Percentiles rank a stretch among this genome's conserved stretches.
phyloP scores from a whole-genome alignment of 1,284 basidiomycete genomes.

The Trichosporon asahii region DNA sequence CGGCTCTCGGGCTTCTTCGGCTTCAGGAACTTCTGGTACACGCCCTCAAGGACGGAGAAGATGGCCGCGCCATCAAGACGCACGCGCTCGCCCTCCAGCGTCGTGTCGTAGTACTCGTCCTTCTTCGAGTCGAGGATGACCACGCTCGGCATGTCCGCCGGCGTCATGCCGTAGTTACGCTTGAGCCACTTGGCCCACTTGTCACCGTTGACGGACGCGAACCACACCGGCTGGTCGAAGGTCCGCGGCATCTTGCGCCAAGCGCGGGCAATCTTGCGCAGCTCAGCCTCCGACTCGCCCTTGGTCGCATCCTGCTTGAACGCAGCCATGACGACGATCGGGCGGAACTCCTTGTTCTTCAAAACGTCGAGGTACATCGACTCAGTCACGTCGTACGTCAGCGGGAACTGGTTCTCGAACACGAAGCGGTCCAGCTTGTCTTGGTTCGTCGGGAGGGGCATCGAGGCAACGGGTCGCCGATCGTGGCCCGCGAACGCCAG shows the following conservation, averaged over 20 bases:
- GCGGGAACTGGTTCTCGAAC: constrained; percentile 65
- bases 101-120: constrained; percentile 55
- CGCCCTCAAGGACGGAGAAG: constrained; percentile 68
- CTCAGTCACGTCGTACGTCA: constrained; percentile 64
- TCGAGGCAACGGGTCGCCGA: constrained; percentile 33
- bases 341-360: constrained; percentile 64
- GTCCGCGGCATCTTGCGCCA: constrained; percentile 58
- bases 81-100: constrained; percentile 66
- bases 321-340: constrained; percentile 67
- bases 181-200: constrained; percentile 81
- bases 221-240: constrained; percentile 64
- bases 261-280: constrained; percentile 60
- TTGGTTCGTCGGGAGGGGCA: constrained; percentile 39
- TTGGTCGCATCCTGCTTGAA: constrained; percentile 44
- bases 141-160: constrained; percentile 58
- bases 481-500: constrained; percentile 69
- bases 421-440: constrained; percentile 57
- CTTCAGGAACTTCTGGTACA: constrained; percentile 58
- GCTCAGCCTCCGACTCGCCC: constrained; percentile 37
- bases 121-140: constrained; percentile 69
- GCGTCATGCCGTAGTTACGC: constrained; percentile 56
- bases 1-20: constrained; percentile 52
- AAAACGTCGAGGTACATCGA: constrained; percentile 76
- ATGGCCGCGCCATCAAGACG: constrained; percentile 60
- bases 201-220: constrained; percentile 77